Conservation (phyloP, 164 flowering plant genomes). For the Chloranthus sessilifolius region DNA sequence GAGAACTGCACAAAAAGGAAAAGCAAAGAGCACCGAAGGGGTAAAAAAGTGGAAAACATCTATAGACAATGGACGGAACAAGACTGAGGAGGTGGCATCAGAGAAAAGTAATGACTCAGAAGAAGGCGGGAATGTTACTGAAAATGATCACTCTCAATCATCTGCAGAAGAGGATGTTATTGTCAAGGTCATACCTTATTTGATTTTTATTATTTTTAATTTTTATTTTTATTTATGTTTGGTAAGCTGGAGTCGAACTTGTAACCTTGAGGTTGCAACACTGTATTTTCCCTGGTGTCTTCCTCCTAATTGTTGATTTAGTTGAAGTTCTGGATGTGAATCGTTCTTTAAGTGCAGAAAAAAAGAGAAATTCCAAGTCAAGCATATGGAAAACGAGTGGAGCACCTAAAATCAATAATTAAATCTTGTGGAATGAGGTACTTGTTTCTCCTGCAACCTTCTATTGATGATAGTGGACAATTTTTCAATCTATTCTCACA, state of each 20-base stretch:
- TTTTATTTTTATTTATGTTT: too few relatives aligned
- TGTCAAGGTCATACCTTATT: slow-evolving; percentile 38
- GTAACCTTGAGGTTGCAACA: neutral
- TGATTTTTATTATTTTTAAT: neutral
- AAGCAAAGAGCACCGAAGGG: slow-evolving; percentile 28
- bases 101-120: slow-evolving; percentile 44
- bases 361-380: slow-evolving; percentile 48
- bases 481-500: neutral
- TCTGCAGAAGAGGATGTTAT: slow-evolving; percentile 56
- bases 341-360: slow-evolving; percentile 39
- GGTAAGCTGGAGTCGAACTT: too few relatives aligned
- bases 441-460: slow-evolving; percentile 3
- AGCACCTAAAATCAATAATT: slow-evolving; percentile 75
- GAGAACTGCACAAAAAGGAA: slow-evolving; percentile 34
- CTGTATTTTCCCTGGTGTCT: neutral
- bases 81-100: slow-evolving; percentile 24
- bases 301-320: neutral
- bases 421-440: slow-evolving; percentile 94
- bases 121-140: slow-evolving; percentile 45
- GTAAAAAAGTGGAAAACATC: slow-evolving; percentile 34
- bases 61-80: slow-evolving; percentile 40
- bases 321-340: neutral
- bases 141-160: slow-evolving; percentile 47
- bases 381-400: slow-evolving; percentile 76
- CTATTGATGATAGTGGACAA: neutral